These are phyloP conservation scores for Pseudoscleropodium purum DNA, from an alignment of 225 moss, liverwort and hornwort genomes.

Conservation along the genomic window DNA sequence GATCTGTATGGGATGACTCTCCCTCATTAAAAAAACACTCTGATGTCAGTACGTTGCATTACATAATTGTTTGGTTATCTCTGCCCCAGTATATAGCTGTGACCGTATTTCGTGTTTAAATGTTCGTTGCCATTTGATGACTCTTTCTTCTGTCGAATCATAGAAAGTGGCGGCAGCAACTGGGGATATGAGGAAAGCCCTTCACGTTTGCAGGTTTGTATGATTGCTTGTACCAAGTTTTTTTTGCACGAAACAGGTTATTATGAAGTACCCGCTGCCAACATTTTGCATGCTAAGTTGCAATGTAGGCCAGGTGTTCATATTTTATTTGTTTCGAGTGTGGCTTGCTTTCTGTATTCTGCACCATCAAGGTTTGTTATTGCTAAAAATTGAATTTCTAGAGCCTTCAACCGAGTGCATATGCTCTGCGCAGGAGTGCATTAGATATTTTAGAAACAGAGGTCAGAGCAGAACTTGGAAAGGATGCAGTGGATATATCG, in stretches of 20 bases:
- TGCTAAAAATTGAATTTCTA: background rate
- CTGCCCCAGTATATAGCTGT: background rate
- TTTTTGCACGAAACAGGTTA: background rate
- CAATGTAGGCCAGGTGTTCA: background rate
- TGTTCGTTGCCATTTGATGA: background rate
- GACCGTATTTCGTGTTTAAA: background rate
- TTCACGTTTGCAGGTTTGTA: conserved; percentile 78
- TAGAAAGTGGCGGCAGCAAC: conserved; percentile 91
- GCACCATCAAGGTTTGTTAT: background rate
- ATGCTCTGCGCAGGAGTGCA: conserved; percentile 40
- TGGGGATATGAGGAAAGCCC: conserved; percentile 95
- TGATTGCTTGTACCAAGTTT: background rate
- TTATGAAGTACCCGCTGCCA: background rate
- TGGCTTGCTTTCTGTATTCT: background rate
- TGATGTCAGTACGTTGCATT: background rate
- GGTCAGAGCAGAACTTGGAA: conserved; percentile 31
- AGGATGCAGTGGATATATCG: background rate
- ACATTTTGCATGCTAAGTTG: background rate
- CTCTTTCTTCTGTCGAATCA: background rate
- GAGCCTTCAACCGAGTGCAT: background rate
- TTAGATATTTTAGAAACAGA: conserved; percentile 64
- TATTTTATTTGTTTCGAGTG: background rate
- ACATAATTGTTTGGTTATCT: background rate
- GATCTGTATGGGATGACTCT: background rate
- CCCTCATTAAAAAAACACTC: background rate